Percentiles rank a stretch among this genome's conserved stretches.
Conservation (phyloP, 768 basidiomycete species). For the Mycena maculata region DNA sequence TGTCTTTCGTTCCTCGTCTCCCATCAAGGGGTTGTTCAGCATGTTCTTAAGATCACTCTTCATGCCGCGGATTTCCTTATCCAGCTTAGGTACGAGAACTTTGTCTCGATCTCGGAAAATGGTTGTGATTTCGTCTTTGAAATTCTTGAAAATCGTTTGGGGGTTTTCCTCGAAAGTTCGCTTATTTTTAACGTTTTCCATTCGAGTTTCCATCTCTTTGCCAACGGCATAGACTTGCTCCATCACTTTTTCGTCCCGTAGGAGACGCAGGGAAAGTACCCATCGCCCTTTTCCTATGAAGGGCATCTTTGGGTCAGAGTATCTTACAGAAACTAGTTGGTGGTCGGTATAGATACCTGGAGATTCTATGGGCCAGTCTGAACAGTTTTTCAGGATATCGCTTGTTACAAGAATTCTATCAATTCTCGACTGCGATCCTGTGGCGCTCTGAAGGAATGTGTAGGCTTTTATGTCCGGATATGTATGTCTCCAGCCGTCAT, state of each 20-base stretch:
- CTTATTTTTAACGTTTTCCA: background rate
- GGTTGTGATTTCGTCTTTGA: background rate
- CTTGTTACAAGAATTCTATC: background rate
- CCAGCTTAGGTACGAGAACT: background rate
- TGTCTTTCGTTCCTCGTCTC: background rate
- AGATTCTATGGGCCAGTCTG: conserved; percentile 7
- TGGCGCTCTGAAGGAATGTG: conserved; percentile 10
- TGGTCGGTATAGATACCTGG: conserved; percentile 10
- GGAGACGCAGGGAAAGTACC: background rate
- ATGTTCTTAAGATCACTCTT: background rate
- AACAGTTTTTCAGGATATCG: background rate
- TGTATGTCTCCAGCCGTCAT: conserved; percentile 29
- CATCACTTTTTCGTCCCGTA: conserved; percentile 4
- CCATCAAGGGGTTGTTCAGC: background rate
- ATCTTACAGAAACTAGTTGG: conserved; percentile 12
- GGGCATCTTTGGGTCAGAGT: conserved; percentile 8
- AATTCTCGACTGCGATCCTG: conserved; percentile 15
- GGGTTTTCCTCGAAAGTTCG: background rate
- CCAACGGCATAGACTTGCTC: background rate
- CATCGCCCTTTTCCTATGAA: conserved; percentile 13
- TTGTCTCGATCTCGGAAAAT: background rate
- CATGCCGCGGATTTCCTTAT: background rate
- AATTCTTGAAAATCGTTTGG: background rate
- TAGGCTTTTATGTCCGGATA: conserved; percentile 22
- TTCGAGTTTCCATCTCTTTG: background rate